Base-by-base conservation (phyloP, 2,329 filamentous ascomycete species). In the Botryosphaeria dothidea region DNA sequence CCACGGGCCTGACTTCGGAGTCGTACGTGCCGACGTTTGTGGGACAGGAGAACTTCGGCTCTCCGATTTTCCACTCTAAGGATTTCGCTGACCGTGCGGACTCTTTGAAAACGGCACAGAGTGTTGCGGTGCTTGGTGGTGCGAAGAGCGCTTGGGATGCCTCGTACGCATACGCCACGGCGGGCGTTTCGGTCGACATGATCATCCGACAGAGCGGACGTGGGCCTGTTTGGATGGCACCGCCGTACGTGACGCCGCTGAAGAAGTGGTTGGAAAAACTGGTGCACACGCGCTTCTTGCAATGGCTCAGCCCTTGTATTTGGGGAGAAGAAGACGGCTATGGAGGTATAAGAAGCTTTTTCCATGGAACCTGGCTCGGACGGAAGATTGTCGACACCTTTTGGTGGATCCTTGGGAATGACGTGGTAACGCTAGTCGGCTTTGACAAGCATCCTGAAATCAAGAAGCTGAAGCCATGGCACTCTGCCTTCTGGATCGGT, bases 281-380 rank as follows among this genome's bases (percentile, higher is more conserved):
- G 4, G 83, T 89, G 3, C 84, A 85, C 34, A 89, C 86, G 0
- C 86, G 91, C 0, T 82, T 90, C 68, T 77, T 93, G 62, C 90
- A 87, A 1, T 92, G 89, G 87, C 87, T 93, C 75, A 88, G 86
- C 60, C 91, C 91, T 0, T 93, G 90, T 72, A 83, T 90, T 15
- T 93, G 89, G 88, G 89, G 88, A 4, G 80, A 82, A 1, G 84
- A 82, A 1, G 88, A 88, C 70, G 89, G 88, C 1, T 90, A 84
- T 68, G 78, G 73, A 66, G 70, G 82, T 13, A 78, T 86, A 1
- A 82, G 86, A 3, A 71, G 75, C 9, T 86, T 89, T 66, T 78
- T 88, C 52, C 87, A 90, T 68, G 79, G 81, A 23, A 89, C 85
- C 0, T 75, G 78, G 36, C 62, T 89, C 1, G 88, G 88, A 2